A percentile compares a stretch with the other conserved stretches of the same genome.
Evolutionary conservation across 495 filamentous ascomycete genomes (phyloP).

Genomic region (Daldinia bambusicola): DNA sequence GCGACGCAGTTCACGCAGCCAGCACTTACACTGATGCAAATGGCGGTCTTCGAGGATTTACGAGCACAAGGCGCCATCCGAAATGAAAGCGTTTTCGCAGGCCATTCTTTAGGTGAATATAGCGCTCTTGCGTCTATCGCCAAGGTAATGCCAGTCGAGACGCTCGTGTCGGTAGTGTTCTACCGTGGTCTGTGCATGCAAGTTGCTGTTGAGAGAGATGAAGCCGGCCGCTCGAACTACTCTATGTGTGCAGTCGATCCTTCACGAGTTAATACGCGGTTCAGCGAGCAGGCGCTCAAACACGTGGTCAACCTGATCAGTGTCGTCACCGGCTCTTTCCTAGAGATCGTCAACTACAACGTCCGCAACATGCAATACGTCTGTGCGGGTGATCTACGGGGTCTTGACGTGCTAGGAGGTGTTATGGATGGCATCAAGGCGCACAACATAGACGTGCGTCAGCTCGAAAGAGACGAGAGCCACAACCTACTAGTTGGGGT

Average conservation of each 20-base stretch:
- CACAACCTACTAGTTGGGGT: constrained; percentile 63
- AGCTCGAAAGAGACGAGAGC: constrained; percentile 76
- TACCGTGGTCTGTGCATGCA: constrained; percentile 95
- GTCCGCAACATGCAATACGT: constrained; percentile 92
- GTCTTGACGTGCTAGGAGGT: constrained; percentile 81
- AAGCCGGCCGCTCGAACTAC: constrained; percentile 82
- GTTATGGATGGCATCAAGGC: constrained; percentile 84
- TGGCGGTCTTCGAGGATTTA: constrained; percentile 92
- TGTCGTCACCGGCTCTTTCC: constrained; percentile 78
- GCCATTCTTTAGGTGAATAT: constrained; percentile 91
- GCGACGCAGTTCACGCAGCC: constrained; percentile 93
- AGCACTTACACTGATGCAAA: constrained; percentile 91
- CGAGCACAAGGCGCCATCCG: constrained; percentile 84
- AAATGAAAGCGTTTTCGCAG: constrained; percentile 84
- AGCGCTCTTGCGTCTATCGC: constrained; percentile 87
- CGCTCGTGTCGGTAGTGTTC: constrained; percentile 88
- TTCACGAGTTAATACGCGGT: constrained; percentile 82
- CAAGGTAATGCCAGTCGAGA: constrained; percentile 93
- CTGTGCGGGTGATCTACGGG: constrained; percentile 86
- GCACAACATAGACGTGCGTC: constrained; percentile 71
- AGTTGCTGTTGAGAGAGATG: constrained; percentile 89
- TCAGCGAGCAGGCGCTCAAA: constrained; percentile 89
- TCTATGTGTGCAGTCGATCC: constrained; percentile 93
- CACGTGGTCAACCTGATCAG: constrained; percentile 85
- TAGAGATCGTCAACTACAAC: constrained; percentile 95